Evolutionary conservation across 768 basidiomycete species (phyloP).

Genomic region (Chiua virens): DNA sequence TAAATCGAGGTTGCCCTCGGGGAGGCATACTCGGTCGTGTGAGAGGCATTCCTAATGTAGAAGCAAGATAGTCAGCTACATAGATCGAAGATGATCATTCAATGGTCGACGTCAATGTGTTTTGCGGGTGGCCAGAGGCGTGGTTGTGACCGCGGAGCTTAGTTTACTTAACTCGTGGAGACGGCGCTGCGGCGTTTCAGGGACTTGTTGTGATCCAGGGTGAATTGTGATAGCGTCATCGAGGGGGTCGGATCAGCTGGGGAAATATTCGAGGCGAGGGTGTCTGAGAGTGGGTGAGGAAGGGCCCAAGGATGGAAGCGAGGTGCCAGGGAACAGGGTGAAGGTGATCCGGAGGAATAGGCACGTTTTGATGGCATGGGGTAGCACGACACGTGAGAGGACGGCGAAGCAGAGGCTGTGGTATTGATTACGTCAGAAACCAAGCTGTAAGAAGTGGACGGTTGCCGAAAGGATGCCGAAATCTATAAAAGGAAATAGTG

Average conservation of each 20-base stretch:
- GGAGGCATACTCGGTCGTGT: no score
- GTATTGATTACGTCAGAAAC: conserved; percentile 14
- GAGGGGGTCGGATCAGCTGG: neutral
- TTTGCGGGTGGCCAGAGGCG: conserved; percentile 14
- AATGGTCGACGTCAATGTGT: conserved; percentile 13
- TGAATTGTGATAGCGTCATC: conserved; percentile 6
- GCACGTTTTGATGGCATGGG: conserved; percentile 29
- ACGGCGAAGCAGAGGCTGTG: conserved; percentile 1
- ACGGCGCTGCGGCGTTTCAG: conserved; percentile 28
- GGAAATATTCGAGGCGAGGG: no score
- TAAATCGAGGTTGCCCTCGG: no score
- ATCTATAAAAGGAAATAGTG: conserved; percentile 7
- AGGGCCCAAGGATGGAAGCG: neutral
- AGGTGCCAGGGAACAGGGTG: no score
- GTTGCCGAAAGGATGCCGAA: no score
- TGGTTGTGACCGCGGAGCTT: conserved; percentile 12
- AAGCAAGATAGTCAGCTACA: neutral
- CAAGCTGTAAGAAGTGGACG: conserved; percentile 23
- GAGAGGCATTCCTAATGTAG: neutral
- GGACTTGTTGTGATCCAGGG: conserved; percentile 7
- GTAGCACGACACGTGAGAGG: conserved; percentile 3
- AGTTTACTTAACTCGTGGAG: conserved; percentile 16
- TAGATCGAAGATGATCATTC: conserved; percentile 4
- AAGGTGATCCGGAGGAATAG: no score
- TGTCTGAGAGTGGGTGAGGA: no score